phyloP scores from a whole-genome alignment of 140 eudicot species.

The Stevia rebaudiana region DNA sequence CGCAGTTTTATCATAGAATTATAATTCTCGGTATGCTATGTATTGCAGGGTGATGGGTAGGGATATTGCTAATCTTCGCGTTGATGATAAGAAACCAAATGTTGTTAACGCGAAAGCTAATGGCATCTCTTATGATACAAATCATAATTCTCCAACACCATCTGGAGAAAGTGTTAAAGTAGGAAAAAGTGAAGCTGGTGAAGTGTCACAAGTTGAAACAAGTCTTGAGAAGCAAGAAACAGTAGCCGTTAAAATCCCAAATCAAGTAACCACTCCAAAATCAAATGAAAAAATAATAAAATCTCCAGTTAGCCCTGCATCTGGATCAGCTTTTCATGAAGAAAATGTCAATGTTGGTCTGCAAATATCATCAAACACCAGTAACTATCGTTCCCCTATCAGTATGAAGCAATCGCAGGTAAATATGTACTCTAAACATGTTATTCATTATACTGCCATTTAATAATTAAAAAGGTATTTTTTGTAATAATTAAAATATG shows the following conservation, averaged over 20 bases:
- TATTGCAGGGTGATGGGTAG: slow-evolving; percentile 74
- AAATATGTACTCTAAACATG: not conserved
- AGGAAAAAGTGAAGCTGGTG: slow-evolving; percentile 26
- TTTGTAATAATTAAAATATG: too few relatives aligned
- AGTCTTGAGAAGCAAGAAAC: slow-evolving; percentile 43
- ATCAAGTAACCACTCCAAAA: slow-evolving; percentile 37
- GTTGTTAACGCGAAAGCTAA: slow-evolving; percentile 36
- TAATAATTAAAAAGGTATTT: too few relatives aligned
- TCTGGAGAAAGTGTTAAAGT: slow-evolving; percentile 28
- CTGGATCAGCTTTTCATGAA: slow-evolving; percentile 35
- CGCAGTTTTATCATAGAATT: not conserved
- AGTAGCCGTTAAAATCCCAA: slow-evolving; percentile 35
- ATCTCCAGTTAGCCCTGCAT: slow-evolving; percentile 44
- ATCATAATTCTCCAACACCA: slow-evolving; percentile 36
- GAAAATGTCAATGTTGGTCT: slow-evolving; percentile 29
- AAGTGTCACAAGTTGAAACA: slow-evolving; percentile 32
- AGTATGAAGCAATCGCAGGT: slow-evolving; percentile 42
- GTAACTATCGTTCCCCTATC: slow-evolving; percentile 31
- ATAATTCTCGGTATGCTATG: slow-evolving; percentile 5
- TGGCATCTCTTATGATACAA: slow-evolving; percentile 32
- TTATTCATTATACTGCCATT: not conserved
- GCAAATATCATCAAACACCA: slow-evolving; percentile 33
- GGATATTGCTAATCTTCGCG: slow-evolving; percentile 44
- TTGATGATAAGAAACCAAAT: slow-evolving; percentile 53
- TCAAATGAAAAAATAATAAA: slow-evolving; percentile 44